Conservation (phyloP, 441 rosid species). For the Pelargonium citronellum region DNA sequence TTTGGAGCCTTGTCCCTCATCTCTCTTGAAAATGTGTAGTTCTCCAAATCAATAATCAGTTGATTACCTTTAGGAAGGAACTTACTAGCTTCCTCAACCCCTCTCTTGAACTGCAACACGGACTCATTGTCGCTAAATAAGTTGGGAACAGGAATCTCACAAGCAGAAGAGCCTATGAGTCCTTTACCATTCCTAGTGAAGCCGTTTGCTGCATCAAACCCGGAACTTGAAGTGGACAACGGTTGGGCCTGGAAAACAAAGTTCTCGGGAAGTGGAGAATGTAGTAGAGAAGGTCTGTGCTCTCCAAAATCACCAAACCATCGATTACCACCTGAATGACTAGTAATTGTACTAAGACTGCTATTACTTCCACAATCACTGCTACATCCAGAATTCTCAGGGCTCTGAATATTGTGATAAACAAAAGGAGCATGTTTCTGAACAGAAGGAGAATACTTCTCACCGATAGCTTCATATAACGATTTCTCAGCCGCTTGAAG, state of each 20-base stretch:
- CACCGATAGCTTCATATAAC: constrained; percentile 51
- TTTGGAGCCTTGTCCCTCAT: constrained; percentile 8
- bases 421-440: constrained; percentile 18
- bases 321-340: constrained; percentile 27
- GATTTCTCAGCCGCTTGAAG: constrained; percentile 66
- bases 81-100: constrained; percentile 76
- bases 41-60: constrained; percentile 36
- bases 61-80: constrained; percentile 64
- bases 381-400: constrained; percentile 28
- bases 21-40: not conserved
- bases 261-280: constrained; percentile 29
- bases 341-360: constrained; percentile 25
- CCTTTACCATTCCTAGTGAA: constrained; percentile 22
- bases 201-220: constrained; percentile 18
- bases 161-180: constrained; percentile 18
- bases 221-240: constrained; percentile 17
- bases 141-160: constrained; percentile 34
- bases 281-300: constrained; percentile 26
- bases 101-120: constrained; percentile 59
- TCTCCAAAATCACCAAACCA: constrained; percentile 35
- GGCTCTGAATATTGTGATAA: constrained; percentile 27
- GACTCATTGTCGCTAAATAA: constrained; percentile 47
- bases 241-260: constrained; percentile 36
- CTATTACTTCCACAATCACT: constrained; percentile 34
- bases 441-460: constrained; percentile 27